Evolutionary conservation across 441 rosid species (phyloP).

Genomic region (Metrosideros polymorpha): DNA sequence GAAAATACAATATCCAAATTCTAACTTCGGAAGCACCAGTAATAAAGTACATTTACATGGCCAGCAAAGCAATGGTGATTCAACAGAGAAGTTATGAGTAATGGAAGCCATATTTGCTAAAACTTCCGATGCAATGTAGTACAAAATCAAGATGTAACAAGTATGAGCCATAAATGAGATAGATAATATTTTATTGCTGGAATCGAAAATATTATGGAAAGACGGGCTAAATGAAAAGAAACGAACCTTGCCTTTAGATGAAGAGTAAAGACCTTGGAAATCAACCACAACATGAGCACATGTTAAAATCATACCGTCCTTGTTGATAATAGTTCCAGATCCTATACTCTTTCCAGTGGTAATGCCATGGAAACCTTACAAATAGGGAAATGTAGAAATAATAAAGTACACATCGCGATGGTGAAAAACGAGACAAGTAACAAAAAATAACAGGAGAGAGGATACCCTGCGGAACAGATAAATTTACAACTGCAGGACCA

Average conservation of each 20-base stretch:
- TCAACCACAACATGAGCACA: conserved; percentile 81
- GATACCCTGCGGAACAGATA: conserved; percentile 61
- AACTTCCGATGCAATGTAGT: background rate
- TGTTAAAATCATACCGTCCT: conserved; percentile 70
- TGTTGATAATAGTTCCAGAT: conserved; percentile 81
- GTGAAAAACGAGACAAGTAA: background rate
- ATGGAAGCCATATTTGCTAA: background rate
- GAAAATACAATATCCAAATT: background rate
- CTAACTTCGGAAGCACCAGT: background rate
- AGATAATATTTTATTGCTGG: background rate
- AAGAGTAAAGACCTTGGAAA: conserved; percentile 33
- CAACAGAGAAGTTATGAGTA: background rate
- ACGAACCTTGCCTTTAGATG: conserved; percentile 61
- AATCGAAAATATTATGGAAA: background rate
- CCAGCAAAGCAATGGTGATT: background rate
- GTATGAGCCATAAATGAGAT: background rate
- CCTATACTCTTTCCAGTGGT: conserved; percentile 45
- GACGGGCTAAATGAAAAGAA: background rate
- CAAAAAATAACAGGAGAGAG: background rate
- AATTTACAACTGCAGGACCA: conserved; percentile 84
- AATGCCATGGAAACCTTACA: conserved; percentile 42
- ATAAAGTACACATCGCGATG: background rate
- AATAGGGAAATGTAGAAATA: background rate
- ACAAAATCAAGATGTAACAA: background rate
- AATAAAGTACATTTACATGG: background rate